Evolutionary conservation across 1,284 basidiomycete genomes (phyloP), one percentile per base, ranked within the genome.

Genomic region (Ganoderma boninense): DNA sequence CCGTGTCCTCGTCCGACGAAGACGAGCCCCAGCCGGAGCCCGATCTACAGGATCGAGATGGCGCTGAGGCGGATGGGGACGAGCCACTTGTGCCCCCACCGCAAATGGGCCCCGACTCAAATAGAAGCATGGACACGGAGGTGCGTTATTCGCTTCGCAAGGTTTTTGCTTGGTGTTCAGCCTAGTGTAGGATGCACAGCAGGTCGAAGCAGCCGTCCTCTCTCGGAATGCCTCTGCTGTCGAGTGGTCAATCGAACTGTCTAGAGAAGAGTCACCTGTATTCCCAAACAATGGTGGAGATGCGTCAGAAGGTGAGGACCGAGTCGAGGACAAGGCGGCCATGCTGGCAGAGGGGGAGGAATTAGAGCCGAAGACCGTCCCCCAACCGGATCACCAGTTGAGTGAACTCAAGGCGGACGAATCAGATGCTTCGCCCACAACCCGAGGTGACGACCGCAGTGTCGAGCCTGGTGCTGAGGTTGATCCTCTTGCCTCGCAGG

Each of bases 1-100:
- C 62, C 2, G 74, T 40, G 3, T 69, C 73, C 20, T 78, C 79
- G 7, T 79, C 78, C 11, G 77, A 78, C 56, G 79, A 79, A 13
- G 79, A 77, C 14, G 62, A 68, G 29, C 74, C 71, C 7, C 76
- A 76, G 43, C 62, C 68, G 4, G 69, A 67, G 10, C 60, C 43
- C 4, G 76, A 74, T 18, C 40, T 13, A 23, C 40, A 56, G 18
- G 52, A 40, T 4, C 57, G 38, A 18, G 57, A 60, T 20, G 32
- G 18, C 14, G 69, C 43, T 5, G 62, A 65, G 20, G 43, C 59
- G 5, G 66, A 63, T 18, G 56, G 54, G 14, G 67, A 71, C 29
- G 74, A 67, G 13, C 59, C 66, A 23, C 52, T 74, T 14, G 74
- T 69, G 16, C 68, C 74, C 7, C 73, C 72, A 1, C 74, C 72